Evolutionary conservation across 2,329 filamentous ascomycete species (phyloP).

Genomic region (Trichoderma asperellum): DNA sequence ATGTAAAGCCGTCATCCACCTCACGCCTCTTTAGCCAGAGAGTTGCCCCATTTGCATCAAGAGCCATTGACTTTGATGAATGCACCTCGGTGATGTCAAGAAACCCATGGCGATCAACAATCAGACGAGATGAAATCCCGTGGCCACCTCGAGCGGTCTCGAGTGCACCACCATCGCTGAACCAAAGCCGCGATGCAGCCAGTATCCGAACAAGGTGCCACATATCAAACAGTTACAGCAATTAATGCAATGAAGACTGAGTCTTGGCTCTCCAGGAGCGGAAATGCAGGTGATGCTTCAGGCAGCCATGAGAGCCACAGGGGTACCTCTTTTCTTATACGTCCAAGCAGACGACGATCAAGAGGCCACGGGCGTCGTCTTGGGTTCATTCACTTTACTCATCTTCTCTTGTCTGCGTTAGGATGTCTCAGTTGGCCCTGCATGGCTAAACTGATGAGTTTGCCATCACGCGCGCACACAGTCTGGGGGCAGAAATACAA

Average conservation of each 20-base stretch:
- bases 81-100: slow-evolving; percentile 26
- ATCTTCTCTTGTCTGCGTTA: background rate
- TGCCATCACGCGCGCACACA: background rate
- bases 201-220: slow-evolving; percentile 27
- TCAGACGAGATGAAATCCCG: slow-evolving; percentile 20
- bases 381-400: too few relatives aligned
- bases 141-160: slow-evolving; percentile 13
- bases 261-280: background rate
- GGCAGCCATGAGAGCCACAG: background rate
- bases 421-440: slow-evolving; percentile 12
- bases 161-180: slow-evolving; percentile 25
- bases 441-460: background rate
- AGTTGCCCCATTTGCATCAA: slow-evolving; percentile 26
- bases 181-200: slow-evolving; percentile 15
- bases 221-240: slow-evolving; percentile 16
- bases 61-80: background rate
- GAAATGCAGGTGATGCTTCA: background rate
- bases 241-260: background rate
- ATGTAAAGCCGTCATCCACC: background rate
- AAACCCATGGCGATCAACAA: slow-evolving; percentile 21
- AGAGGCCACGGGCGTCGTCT: background rate
- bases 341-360: background rate
- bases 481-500: background rate
- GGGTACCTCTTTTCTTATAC: background rate
- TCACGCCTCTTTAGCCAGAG: slow-evolving; percentile 11